Conservation (phyloP, 371 early-diverging fungal genomes). For the Apophysomyces ossiformis region DNA sequence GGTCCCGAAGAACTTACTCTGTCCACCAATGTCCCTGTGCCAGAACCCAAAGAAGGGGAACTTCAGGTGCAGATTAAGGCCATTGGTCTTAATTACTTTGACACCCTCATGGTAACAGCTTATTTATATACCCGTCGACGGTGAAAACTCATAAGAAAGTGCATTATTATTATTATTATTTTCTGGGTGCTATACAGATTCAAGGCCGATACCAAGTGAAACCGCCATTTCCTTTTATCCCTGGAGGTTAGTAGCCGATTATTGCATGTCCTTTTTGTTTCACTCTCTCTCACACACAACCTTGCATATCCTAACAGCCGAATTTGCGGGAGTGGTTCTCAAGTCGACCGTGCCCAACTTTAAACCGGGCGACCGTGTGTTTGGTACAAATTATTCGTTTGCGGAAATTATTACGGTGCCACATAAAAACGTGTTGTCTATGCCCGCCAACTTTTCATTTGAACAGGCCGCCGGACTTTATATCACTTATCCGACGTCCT, state of each 20-base stretch:
- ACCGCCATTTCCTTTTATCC: constrained; percentile 83
- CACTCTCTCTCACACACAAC: background rate
- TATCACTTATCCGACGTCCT: constrained; percentile 85
- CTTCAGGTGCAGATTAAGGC: constrained; percentile 77
- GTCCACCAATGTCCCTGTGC: constrained; percentile 57
- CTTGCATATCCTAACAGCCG: constrained; percentile 30
- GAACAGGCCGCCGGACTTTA: constrained; percentile 82
- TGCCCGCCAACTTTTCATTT: constrained; percentile 72
- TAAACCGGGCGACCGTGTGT: constrained; percentile 79
- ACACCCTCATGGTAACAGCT: constrained; percentile 72
- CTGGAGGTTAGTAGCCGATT: constrained; percentile 52
- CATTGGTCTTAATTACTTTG: constrained; percentile 83
- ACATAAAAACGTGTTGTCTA: constrained; percentile 55
- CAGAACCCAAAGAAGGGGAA: constrained; percentile 61
- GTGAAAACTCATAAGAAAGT: too few relatives aligned
- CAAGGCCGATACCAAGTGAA: constrained; percentile 87
- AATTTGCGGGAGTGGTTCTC: constrained; percentile 54
- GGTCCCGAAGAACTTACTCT: constrained; percentile 73
- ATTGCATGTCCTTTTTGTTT: background rate
- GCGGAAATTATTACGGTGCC: constrained; percentile 69
- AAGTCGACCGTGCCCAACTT: constrained; percentile 53
- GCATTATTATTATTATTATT: background rate
- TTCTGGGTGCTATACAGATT: constrained; percentile 42
- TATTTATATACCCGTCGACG: too few relatives aligned
- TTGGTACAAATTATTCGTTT: constrained; percentile 74